Evolutionary conservation across 495 filamentous ascomycete genomes (phyloP), one percentile per base, ranked within the genome.

Genomic region (Aspergillus panamensis): DNA sequence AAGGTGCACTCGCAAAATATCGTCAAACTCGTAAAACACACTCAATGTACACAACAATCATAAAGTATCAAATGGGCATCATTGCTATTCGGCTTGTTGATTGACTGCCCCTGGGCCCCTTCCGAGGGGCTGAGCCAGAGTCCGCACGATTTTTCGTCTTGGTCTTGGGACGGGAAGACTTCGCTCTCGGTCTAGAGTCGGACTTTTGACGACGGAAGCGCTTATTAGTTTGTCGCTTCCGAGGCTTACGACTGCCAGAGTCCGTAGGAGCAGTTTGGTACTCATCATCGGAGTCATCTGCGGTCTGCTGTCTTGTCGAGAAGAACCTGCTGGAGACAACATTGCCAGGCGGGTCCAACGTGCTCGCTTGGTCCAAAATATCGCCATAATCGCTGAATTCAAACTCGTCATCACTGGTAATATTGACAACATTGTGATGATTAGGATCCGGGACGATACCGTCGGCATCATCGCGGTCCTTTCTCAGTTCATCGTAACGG

Each of bases 391-490:
- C 77, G 25, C 82, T 78, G 55, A 71, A 78, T 35, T 56, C 53
- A 33, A 72, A 78, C 37, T 58, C 56, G 17, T 65, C 62, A 35
- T 45, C 43, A 32, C 78, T 80, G 58, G 83, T 87, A 62, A 86
- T 78, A 58, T 87, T 81, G 62, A 91, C 87, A 17, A 91, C 81
- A 58, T 85, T 84, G 59, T 79, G 75, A 56, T 84, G 81, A 56
- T 87, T 84, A 6, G 78, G 80, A 53, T 79, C 76, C 25, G 74
- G 75, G n/a, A 78, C 72, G 55, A 80, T 65, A 42, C 77, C 78
- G 54, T 74, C 74, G 29, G 65, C 70, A 53, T 76, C 64, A 58
- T 66, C 76, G 47, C 65, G 75, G 13, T 73, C 77, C 32, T 69
- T 58, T 55, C 70, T 85, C 64, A 91, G 82, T 50, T 83, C 80